phyloP scores from a whole-genome alignment of 2,329 filamentous ascomycete species.

The Teratosphaeria gauchensis region DNA sequence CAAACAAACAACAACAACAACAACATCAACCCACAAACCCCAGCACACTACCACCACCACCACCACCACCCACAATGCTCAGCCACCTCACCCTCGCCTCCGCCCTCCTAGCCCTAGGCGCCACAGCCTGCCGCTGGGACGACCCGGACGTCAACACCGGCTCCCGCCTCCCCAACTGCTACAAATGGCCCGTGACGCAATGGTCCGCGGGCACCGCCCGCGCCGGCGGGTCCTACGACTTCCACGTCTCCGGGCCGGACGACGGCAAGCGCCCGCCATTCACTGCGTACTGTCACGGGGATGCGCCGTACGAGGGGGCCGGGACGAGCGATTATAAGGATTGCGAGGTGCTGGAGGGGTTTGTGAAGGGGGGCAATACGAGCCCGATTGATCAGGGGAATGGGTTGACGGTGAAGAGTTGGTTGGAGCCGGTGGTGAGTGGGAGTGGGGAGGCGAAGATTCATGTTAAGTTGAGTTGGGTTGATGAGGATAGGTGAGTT shows the following conservation, averaged over 20 bases:
- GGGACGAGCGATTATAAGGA: background rate
- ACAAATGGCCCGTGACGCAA: background rate
- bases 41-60: background rate
- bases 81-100: background rate
- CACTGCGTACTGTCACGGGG: background rate
- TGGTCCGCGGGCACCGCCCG: background rate
- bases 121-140: slow-evolving; percentile 9
- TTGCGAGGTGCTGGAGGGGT: background rate
- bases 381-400: background rate
- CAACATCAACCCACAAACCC: background rate
- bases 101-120: background rate
- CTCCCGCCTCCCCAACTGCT: background rate
- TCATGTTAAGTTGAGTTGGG: background rate
- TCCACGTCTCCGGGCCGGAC: background rate
- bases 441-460: background rate
- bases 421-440: background rate
- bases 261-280: background rate
- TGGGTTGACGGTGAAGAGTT: background rate
- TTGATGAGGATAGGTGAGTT: background rate
- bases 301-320: no score
- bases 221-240: background rate
- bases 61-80: background rate
- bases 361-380: background rate
- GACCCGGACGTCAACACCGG: slow-evolving; percentile 10
- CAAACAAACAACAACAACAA: background rate